Base-by-base conservation (phyloP, 768 basidiomycete genomes). In the Gelatoporia subvermispora region DNA sequence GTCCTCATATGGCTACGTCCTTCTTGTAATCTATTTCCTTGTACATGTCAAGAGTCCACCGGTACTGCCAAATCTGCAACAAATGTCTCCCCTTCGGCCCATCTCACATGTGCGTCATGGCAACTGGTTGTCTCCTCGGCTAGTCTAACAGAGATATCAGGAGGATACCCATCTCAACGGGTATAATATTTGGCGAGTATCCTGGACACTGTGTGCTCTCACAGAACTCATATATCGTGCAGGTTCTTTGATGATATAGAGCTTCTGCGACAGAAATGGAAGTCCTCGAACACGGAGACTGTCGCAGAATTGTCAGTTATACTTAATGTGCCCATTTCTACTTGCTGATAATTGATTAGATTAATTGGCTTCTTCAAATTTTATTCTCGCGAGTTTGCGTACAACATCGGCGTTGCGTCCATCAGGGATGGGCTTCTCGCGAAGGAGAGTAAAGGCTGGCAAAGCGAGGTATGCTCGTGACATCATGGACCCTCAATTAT, bases 241-340 rank as follows among this genome's bases (percentile, higher is more conserved):
- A 89, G 87, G 81, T 98, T 99, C 72, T 99, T 97, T 64, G 95
- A 98, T 71, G 95, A 99, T 67, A 85, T 94, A 62, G 93, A 96
- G 60, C 77, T 92, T 34, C 73, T 99, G 48, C 78, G 92, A 58
- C 84, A 89, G 64, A 84, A 88, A 59, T 99, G 94, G 93, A 84
- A 84, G 61, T 94, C 91, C n/a, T 81, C 87, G 55, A 97, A 97
- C 66, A 80, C 78, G 45, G 93, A 99, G 59, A 85, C 78, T 55
- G 90, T 97, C 47, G 95, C 93, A 52, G 93, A 97, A 67, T 71
- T 99, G 91, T 92, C 60, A 53, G 85, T 46, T 18, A 35, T 18
- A 41, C 20, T n/a, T 43, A 38, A 31, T 38, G 35, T 20, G 16
- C 31, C 38, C n/a, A n/a, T n/a, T 40, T 15, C 34, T 42, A 41